Base-by-base conservation (phyloP, 495 filamentous ascomycete genomes). In the Jackrogersella minutella region DNA sequence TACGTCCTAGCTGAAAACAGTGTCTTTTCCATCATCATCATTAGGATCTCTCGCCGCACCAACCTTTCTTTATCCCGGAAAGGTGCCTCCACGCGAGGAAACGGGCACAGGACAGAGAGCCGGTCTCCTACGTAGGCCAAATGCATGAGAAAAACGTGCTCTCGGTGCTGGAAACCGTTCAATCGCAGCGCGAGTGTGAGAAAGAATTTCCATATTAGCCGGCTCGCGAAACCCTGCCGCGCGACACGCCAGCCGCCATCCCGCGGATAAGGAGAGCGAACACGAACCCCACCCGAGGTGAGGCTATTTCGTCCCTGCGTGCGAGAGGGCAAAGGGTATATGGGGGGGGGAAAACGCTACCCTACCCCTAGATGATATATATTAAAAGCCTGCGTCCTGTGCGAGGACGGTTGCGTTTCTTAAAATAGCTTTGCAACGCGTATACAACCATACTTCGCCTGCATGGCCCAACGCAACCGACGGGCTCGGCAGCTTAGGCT, bases 51-150 rank as follows among this genome's bases (percentile, higher is more conserved):
- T 33, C 44, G 36, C 26, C 53, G 22, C 58, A 51, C 54, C 65
- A 68, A 54, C 53, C 58, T 53, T 22, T 57, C 56, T 57, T 64
- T 53, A 56, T 57, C 56, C 56, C 66, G 61, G 66, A 57, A 57
- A 61, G 21, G 11, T 22, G 6, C 28, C 60, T 61, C 61, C 53
- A 54, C 39, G 33, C 37, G 43, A 58, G 52, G 40, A 40, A 55
- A 49, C 31, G 31, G 53, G 30, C 21, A 11, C 36, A 16, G 31
- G 21, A 34, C 16, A 21, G 10, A 40, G 36, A 34, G 16, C 30
- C 14, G 2, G 52, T 16, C 17, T 58, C 13, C 30, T 34, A 30
- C 37, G 28, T 5, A 33, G 36, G n/a, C n/a, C n/a, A n/a, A n/a
- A n/a, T n/a, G n/a, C n/a, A n/a, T n/a, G n/a, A 37, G 43, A 14